Evolutionary conservation across 2,329 filamentous ascomycete genomes (phyloP).

Genomic region (Xylaria sp.): DNA sequence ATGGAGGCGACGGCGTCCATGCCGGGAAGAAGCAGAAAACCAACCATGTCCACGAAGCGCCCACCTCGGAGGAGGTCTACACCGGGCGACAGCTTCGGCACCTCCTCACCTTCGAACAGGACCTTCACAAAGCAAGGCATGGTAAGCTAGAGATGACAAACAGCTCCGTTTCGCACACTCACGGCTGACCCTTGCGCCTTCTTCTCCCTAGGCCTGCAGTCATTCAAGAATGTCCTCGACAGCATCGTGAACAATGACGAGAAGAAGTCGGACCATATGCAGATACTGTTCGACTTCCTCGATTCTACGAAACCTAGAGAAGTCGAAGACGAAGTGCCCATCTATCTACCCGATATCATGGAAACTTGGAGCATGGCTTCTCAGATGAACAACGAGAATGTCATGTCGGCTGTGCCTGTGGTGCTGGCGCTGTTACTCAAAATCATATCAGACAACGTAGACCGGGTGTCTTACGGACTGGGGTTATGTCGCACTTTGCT

Average conservation of each 20-base stretch:
- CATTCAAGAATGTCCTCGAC: slow-evolving; percentile 76
- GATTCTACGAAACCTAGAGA: slow-evolving; percentile 63
- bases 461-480: slow-evolving; percentile 79
- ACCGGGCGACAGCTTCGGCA: slow-evolving; percentile 74
- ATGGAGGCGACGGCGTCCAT: slow-evolving; percentile 52
- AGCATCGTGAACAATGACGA: slow-evolving; percentile 66
- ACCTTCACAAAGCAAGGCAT: slow-evolving; percentile 73
- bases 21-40: slow-evolving; percentile 67
- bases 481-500: slow-evolving; percentile 84
- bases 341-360: slow-evolving; percentile 82
- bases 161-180: neutral
- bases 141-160: slow-evolving; percentile 55
- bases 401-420: slow-evolving; percentile 83
- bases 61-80: slow-evolving; percentile 70
- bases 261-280: slow-evolving; percentile 60
- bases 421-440: slow-evolving; percentile 85
- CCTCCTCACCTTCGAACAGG: slow-evolving; percentile 77
- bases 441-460: slow-evolving; percentile 77
- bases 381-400: slow-evolving; percentile 80
- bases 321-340: slow-evolving; percentile 66
- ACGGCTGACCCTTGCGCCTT: slow-evolving; percentile 16
- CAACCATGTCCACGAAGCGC: slow-evolving; percentile 61
- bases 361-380: slow-evolving; percentile 89
- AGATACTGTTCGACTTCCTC: slow-evolving; percentile 77
- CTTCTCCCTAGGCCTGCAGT: slow-evolving; percentile 70